phyloP scores from a whole-genome alignment of 441 rosid genomes.

The Isatis lusitanica region DNA sequence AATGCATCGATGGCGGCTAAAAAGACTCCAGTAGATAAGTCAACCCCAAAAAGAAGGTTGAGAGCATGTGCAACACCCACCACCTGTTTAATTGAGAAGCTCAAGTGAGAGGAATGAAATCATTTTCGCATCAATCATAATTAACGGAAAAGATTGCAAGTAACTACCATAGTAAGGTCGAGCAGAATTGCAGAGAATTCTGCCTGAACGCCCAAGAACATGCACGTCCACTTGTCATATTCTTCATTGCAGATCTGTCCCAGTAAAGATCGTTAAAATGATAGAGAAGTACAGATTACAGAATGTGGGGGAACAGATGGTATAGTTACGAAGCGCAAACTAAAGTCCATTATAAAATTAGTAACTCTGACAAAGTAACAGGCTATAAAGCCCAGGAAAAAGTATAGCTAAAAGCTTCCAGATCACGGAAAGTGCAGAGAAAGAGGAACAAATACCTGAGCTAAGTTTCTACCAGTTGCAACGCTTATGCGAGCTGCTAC shows the following conservation, averaged over 20 bases:
- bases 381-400: neutral
- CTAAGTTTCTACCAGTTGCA: slow-evolving; percentile 85
- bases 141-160: neutral
- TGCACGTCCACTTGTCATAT: slow-evolving; percentile 73
- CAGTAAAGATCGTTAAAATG: slow-evolving; percentile 17
- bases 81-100: slow-evolving; percentile 54
- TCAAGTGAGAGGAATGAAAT: slow-evolving; percentile 28
- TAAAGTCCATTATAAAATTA: neutral
- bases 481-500: slow-evolving; percentile 78
- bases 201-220: slow-evolving; percentile 84
- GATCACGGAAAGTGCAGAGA: neutral
- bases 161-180: slow-evolving; percentile 83
- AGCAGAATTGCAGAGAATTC: slow-evolving; percentile 70
- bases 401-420: neutral
- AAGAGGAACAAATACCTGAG: slow-evolving; percentile 62
- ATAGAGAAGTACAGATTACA: neutral
- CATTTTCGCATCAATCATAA: neutral
- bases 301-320: slow-evolving; percentile 9
- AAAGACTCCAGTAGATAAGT: slow-evolving; percentile 76
- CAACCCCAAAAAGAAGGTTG: slow-evolving; percentile 84
- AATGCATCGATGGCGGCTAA: slow-evolving; percentile 85
- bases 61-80: slow-evolving; percentile 91
- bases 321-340: neutral
- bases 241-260: slow-evolving; percentile 80
- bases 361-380: neutral